Percentiles rank a stretch among this genome's conserved stretches.
These are phyloP conservation scores for Teunomyces lycoperdinae DNA, from an alignment of 805 yeast species.

Conservation along the genomic window DNA sequence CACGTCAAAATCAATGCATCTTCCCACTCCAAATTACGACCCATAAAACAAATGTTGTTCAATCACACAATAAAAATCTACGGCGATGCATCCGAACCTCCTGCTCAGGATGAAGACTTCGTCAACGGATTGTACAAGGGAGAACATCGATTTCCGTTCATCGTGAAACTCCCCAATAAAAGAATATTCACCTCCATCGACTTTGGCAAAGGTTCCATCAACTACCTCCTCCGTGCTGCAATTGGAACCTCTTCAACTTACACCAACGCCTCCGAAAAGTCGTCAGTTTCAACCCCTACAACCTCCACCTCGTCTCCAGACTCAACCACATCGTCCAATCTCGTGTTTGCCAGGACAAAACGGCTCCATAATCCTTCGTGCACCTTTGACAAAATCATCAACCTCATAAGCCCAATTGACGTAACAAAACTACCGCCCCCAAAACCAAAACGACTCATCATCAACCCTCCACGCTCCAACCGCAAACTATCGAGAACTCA, in stretches of 20 bases:
- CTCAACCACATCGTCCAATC: neutral
- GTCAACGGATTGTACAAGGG: constrained; percentile 65
- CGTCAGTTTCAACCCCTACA: neutral
- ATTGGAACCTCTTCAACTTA: constrained; percentile 19
- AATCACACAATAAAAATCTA: constrained; percentile 58
- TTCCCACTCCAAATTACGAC: constrained; percentile 52
- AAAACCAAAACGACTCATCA: constrained; percentile 60
- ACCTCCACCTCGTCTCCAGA: neutral
- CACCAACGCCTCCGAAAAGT: neutral
- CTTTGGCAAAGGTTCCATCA: constrained; percentile 83
- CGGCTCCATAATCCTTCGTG: constrained; percentile 6
- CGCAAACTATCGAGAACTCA: constrained; percentile 32
- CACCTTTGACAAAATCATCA: constrained; percentile 48
- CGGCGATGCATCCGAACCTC: constrained; percentile 32
- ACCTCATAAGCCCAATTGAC: constrained; percentile 71
- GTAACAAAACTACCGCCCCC: constrained; percentile 64
- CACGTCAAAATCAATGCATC: constrained; percentile 53
- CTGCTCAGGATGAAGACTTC: constrained; percentile 15
- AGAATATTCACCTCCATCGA: constrained; percentile 71
- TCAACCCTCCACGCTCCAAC: constrained; percentile 48
- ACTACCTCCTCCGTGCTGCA: constrained; percentile 59
- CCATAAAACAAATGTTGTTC: constrained; percentile 51
- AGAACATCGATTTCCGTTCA: constrained; percentile 84
- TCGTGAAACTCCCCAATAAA: constrained; percentile 73
- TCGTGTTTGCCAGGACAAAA: constrained; percentile 3